Conservation (phyloP, 2,329 filamentous ascomycete genomes). For the Fusarium sp. region DNA sequence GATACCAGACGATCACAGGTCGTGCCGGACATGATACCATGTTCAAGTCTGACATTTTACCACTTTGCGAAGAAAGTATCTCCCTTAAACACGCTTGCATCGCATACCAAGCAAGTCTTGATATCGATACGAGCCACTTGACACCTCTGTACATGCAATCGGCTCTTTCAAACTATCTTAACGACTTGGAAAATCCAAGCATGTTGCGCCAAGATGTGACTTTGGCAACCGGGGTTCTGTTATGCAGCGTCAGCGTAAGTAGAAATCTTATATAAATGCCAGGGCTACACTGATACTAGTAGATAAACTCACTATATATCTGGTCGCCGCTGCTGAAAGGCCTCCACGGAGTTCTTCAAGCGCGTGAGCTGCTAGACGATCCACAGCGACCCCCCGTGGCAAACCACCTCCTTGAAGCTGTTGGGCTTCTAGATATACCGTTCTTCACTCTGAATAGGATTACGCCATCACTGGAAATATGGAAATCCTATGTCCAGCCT, state of each 20-base stretch:
- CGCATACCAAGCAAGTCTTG: neutral
- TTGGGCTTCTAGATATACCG: neutral
- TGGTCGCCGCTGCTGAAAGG: neutral
- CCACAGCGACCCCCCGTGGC: neutral
- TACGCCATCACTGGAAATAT: neutral
- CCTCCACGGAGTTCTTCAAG: neutral
- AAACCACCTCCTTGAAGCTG: neutral
- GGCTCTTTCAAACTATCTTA: neutral
- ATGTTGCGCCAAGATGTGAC: neutral
- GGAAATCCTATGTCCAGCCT: neutral
- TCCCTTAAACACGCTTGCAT: neutral
- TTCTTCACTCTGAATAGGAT: neutral
- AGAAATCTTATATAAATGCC: rapidly evolving
- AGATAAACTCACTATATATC: neutral
- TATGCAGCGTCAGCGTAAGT: neutral
- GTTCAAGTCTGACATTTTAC: neutral
- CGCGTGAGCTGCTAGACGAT: neutral
- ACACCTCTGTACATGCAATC: neutral
- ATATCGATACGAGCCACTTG: neutral
- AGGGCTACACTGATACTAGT: neutral
- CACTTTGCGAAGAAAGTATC: neutral
- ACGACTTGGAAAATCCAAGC: neutral
- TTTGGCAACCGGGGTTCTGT: neutral
- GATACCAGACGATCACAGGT: neutral
- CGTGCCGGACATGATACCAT: neutral